These are phyloP conservation scores for Candida loeiensis DNA, from an alignment of 805 yeast species.

Conservation along the genomic window DNA sequence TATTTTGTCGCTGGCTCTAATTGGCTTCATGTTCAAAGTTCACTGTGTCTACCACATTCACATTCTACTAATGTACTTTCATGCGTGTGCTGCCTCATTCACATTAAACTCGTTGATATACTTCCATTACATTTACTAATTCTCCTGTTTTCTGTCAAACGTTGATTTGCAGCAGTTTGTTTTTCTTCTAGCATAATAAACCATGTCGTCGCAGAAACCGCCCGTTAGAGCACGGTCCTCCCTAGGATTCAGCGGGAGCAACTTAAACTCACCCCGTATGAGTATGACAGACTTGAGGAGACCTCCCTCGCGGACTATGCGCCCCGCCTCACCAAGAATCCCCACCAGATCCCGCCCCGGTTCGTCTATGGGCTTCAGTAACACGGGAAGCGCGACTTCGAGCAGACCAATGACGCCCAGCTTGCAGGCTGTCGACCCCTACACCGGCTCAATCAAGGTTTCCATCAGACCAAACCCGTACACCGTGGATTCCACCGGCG, in stretches of 20 bases:
- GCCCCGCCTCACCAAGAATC: constrained; percentile 29
- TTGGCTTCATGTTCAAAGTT: too few species aligned
- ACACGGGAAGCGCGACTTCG: constrained; percentile 5
- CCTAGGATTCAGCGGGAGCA: constrained; percentile 13
- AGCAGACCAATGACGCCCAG: constrained; percentile 38
- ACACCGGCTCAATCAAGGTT: constrained; percentile 71
- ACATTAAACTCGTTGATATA: too few species aligned
- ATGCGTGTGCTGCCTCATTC: too few species aligned
- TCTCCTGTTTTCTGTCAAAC: not conserved
- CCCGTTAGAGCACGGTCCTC: constrained; percentile 29
- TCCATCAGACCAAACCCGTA: constrained; percentile 75
- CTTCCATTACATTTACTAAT: not conserved
- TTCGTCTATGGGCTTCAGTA: constrained; percentile 30
- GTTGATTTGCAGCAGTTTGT: not conserved
- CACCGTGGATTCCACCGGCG: constrained; percentile 27
- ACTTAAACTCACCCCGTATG: constrained; percentile 9
- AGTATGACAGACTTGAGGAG: constrained; percentile 23
- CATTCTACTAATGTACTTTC: too few species aligned
- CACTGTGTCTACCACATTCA: too few species aligned
- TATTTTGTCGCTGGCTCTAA: too few species aligned
- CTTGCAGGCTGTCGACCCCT: constrained; percentile 34
- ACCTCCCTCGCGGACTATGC: constrained; percentile 27
- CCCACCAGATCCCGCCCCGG: constrained; percentile 28
- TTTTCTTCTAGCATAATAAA: constrained; percentile 1
- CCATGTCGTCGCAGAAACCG: constrained; percentile 9